These are phyloP conservation scores for Amaranthus tricolor DNA, from an alignment of 179 eudicot genomes.

Conservation along the genomic window DNA sequence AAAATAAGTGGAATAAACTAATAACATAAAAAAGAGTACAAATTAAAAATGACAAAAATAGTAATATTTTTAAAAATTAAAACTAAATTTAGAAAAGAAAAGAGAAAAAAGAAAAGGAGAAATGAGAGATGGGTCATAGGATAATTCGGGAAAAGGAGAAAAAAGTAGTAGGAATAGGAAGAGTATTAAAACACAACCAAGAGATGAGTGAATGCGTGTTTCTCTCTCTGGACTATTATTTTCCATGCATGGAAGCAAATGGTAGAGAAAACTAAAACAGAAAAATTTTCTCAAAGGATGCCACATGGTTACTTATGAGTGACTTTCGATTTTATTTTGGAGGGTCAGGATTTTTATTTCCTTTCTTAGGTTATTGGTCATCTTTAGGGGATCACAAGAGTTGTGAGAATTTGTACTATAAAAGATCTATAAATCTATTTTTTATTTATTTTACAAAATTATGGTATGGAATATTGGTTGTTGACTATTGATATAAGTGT, in stretches of 20 bases:
- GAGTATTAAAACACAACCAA: not conserved
- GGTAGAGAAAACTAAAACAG: constrained; percentile 15
- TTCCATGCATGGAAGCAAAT: constrained; percentile 16
- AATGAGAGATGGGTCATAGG: constrained; percentile 2
- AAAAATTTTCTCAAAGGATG: not conserved
- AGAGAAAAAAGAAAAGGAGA: not conserved
- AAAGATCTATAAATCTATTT: not conserved
- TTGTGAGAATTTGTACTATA: constrained; percentile 14
- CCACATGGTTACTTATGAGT: constrained; percentile 11
- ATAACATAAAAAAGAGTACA: too few species aligned
- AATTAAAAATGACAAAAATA: too few species aligned
- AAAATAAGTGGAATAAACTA: too few species aligned
- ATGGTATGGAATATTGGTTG: too few species aligned
- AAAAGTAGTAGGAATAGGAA: constrained; percentile 19
- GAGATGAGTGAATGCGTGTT: not conserved
- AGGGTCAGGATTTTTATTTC: constrained; percentile 12
- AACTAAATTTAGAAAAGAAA: not conserved
- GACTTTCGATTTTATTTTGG: constrained; percentile 16
- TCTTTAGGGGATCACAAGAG: constrained; percentile 20
- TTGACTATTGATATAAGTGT: too few species aligned
- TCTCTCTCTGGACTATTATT: constrained; percentile 10
- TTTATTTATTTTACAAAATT: too few species aligned
- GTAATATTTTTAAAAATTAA: too few species aligned
- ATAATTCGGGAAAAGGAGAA: not conserved
- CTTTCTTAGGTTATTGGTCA: not conserved